A percentile compares a stretch with the other conserved stretches of the same genome.
These are phyloP conservation scores for Cercospora sp. DNA, from an alignment of 2,329 filamentous ascomycete species.

Conservation along the genomic window DNA sequence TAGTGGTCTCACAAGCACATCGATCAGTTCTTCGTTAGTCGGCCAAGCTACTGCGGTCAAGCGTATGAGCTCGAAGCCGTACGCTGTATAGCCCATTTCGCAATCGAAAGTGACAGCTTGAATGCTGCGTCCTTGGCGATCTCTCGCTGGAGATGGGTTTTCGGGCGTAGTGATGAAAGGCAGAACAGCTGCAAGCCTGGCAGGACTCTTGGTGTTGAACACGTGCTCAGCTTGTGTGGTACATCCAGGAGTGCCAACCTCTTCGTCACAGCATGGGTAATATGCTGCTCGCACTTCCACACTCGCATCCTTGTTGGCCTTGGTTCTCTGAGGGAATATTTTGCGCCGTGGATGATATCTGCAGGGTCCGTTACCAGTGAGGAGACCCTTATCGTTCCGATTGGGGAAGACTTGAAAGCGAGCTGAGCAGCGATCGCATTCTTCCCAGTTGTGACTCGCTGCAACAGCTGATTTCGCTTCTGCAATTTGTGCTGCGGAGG, in stretches of 20 bases:
- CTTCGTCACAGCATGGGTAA: constrained; percentile 77
- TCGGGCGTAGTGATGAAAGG: constrained; percentile 78
- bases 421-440: constrained; percentile 80
- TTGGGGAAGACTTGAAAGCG: constrained; percentile 93
- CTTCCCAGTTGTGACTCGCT: constrained; percentile 74
- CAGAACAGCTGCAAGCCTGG: constrained; percentile 72
- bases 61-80: constrained; percentile 85
- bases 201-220: constrained; percentile 77
- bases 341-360: constrained; percentile 76
- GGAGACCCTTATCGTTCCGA: constrained; percentile 72
- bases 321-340: constrained; percentile 58
- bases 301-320: constrained; percentile 55
- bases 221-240: constrained; percentile 72
- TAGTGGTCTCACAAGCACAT: constrained; percentile 79
- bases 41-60: constrained; percentile 90
- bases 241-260: constrained; percentile 76
- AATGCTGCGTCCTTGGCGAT: constrained; percentile 34
- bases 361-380: constrained; percentile 76
- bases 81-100: constrained; percentile 93
- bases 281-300: constrained; percentile 55
- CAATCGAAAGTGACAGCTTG: constrained; percentile 86
- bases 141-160: constrained; percentile 54
- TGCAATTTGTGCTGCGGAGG: constrained; percentile 65
- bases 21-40: constrained; percentile 69
- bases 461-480: constrained; percentile 65